These are phyloP conservation scores for Ajuga reptans DNA, from an alignment of 305 asterid species.

Conservation along the genomic window DNA sequence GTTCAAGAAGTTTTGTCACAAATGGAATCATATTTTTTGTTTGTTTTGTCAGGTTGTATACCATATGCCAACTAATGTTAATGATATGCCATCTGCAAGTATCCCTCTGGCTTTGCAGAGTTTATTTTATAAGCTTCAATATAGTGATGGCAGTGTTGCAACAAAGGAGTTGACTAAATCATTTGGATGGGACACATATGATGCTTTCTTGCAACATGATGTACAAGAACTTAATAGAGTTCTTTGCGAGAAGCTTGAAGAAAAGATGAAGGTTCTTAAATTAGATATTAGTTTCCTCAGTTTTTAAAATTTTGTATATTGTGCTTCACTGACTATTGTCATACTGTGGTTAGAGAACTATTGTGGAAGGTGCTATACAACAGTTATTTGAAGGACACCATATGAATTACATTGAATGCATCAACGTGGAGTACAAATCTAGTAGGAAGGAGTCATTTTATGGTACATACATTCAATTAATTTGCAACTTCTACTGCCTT, in stretches of 20 bases:
- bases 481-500: constrained; percentile 11
- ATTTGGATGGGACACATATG: constrained; percentile 58
- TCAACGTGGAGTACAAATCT: constrained; percentile 49
- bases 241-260: constrained; percentile 55
- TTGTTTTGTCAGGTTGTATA: constrained; percentile 46
- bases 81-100: constrained; percentile 49
- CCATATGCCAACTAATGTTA: constrained; percentile 46
- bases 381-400: constrained; percentile 58
- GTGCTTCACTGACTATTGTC: constrained; percentile 27
- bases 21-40: constrained; percentile 16
- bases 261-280: constrained; percentile 48
- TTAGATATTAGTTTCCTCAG: constrained; percentile 2
- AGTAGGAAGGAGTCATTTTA: constrained; percentile 54
- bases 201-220: constrained; percentile 56
- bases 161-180: constrained; percentile 58
- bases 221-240: constrained; percentile 55
- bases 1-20: constrained; percentile 11
- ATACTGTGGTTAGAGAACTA: constrained; percentile 41
- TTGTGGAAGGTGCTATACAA: constrained; percentile 55
- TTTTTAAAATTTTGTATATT: constrained; percentile 22
- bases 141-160: constrained; percentile 38
- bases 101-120: constrained; percentile 59
- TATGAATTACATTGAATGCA: constrained; percentile 59
- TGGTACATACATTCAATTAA: constrained; percentile 32
- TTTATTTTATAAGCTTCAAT: constrained; percentile 54